These are phyloP conservation scores for Wolfiporia cocos DNA, from an alignment of 1,284 basidiomycete species.

Conservation along the genomic window DNA sequence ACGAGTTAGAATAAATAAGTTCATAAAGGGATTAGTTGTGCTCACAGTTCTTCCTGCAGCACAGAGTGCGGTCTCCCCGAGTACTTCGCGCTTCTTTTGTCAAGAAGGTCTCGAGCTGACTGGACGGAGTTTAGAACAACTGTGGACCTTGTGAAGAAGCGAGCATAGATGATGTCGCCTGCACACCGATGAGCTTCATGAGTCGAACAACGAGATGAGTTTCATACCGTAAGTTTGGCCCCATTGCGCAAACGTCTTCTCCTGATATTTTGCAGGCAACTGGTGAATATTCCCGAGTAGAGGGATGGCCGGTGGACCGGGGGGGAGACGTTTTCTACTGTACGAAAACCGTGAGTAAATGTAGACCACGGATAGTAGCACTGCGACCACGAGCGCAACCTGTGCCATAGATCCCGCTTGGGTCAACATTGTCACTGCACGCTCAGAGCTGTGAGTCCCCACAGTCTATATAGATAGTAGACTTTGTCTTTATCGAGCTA, in stretches of 20 bases:
- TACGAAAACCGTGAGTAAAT: neutral
- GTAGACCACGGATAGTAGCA: neutral
- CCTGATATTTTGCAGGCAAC: neutral
- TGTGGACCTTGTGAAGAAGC: slow-evolving; percentile 27
- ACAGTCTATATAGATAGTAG: too few species aligned
- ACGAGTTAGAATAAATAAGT: too few species aligned
- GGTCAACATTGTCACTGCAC: neutral
- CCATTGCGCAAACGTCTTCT: slow-evolving; percentile 11
- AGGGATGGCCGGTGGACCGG: neutral
- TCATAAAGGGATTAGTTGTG: neutral
- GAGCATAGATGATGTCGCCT: slow-evolving; percentile 33
- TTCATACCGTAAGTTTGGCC: slow-evolving; percentile 16
- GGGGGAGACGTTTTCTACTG: neutral
- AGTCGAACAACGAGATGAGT: neutral
- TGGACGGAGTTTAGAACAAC: slow-evolving; percentile 31
- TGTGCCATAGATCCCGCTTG: neutral
- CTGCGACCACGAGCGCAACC: neutral
- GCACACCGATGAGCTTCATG: slow-evolving; percentile 1
- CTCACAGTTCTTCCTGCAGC: slow-evolving; percentile 24
- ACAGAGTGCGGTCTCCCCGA: slow-evolving; percentile 29
- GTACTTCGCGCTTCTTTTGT: slow-evolving; percentile 32
- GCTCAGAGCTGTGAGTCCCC: too few species aligned
- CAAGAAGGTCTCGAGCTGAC: slow-evolving; percentile 32
- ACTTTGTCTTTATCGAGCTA: neutral
- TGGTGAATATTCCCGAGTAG: slow-evolving; percentile 3